Evolutionary conservation across 2,329 filamentous ascomycete species (phyloP), one percentile per base, ranked within the genome.

Genomic region (Talaromyces sp.): DNA sequence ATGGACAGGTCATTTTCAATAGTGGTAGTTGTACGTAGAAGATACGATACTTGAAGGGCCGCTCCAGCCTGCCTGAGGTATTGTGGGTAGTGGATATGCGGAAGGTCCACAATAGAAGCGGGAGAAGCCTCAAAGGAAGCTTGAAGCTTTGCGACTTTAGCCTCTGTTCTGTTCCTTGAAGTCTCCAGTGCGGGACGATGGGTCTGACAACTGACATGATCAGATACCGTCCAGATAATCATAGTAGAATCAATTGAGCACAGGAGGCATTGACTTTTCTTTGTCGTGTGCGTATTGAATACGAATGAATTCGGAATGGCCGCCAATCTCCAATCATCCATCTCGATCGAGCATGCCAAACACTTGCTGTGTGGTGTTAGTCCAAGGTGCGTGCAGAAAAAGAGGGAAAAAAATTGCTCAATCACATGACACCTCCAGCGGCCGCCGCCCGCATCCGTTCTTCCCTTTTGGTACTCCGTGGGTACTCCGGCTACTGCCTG

Each of bases 71-170:
- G 13, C 39, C 16, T 49, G 22, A 16, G 22, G 22, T 50, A 3
- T 2, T 16, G 47, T 14, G 47, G 22, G 24, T 31, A 31, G 52
- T 56, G 52, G 52, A 56, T 50, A 54, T 43, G 45, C 43, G 60
- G 60, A 41, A 64, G 65, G 62, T 65, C 65, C 65, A 66, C 65
- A 60, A 56, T 66, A 50, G 65, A 66, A 66, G 65, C 65, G 65
- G 65, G 65, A 66, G 65, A 66, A 66, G 65, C 65, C 62, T 61
- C 33, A n/a, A 66, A 24, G 22, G 64, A 64, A 66, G 41, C 41
- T 64, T 24, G 52, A 56, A 56, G 52, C 52, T 56, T 56, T 56
- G 50, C 16, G 31, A 35, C 50, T 52, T 52, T 33, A 52, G 49
- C 24, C 49, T 33, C 50, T 54, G 50, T 52, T 33, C 49, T 33